These are phyloP conservation scores for Byssoonygena ceratinophila DNA, from an alignment of 2,329 filamentous ascomycete genomes.

Conservation along the genomic window DNA sequence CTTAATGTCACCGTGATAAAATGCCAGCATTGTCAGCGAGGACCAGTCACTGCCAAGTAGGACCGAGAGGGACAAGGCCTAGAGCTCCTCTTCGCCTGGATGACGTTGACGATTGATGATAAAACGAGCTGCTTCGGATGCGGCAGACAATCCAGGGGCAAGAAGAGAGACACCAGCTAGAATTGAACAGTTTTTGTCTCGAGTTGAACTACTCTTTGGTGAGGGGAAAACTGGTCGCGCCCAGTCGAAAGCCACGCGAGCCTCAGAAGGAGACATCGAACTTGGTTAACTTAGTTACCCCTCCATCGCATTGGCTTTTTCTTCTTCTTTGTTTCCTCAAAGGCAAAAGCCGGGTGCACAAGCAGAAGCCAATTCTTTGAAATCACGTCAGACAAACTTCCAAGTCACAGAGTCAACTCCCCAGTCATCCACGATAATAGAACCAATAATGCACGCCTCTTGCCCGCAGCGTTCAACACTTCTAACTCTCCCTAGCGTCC, in stretches of 20 bases:
- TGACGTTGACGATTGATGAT: conserved; percentile 4
- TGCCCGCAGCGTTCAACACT: background rate
- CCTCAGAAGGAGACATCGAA: background rate
- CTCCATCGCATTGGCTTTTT: background rate
- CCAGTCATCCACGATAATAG: too few species aligned
- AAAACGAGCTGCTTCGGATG: background rate
- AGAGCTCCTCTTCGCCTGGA: background rate
- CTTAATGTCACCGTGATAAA: background rate
- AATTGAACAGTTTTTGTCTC: too few species aligned
- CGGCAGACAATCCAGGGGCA: conserved; percentile 1
- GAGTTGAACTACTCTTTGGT: background rate
- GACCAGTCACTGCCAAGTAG: background rate
- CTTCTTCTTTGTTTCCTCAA: background rate
- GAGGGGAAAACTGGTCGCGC: background rate
- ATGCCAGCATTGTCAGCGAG: background rate
- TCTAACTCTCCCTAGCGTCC: background rate
- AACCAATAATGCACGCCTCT: background rate
- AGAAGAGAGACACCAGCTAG: background rate
- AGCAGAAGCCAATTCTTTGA: too few species aligned
- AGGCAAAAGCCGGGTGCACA: background rate
- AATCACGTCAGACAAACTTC: background rate
- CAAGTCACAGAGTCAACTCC: too few species aligned
- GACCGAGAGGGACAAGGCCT: background rate
- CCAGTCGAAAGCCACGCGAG: background rate
- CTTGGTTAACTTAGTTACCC: background rate